Base-by-base conservation (phyloP, 345 rosid genomes). In the Moringa oleifera region DNA sequence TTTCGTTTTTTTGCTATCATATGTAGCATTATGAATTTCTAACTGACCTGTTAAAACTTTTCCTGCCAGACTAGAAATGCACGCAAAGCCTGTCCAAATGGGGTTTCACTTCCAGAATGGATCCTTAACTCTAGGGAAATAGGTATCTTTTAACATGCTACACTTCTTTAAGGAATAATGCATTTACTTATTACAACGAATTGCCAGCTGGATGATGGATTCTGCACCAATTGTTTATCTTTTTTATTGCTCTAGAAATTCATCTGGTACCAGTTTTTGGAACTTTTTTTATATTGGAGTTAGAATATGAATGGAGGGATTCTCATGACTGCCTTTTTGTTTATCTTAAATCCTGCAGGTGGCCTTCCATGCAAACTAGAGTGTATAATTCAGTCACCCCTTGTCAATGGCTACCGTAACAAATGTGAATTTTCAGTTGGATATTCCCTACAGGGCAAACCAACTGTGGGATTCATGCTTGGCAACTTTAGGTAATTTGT, bases 361-460 rank as follows among this genome's bases (percentile, higher is more conserved):
- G 96, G 96, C 65, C 95, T 94, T 81, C 74, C 99, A 49, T 94
- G 97, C 63, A 64, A 83, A 46, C 84, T 94, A 4, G 95, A 86
- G 71, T 96, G 95, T 51, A 80, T 94, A 75, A 75, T 94, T 65
- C 88, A 80, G 70, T 94, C 99, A 16, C 96, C 99, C 2, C 63
- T 88, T 63, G 76, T 71, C 37, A 76, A 85, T 78, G 99, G 99
- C 62, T 90, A 90, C 73, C 92, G 96, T 61, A 90, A 94, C 72
- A 94, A 86, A 80, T 88, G 96, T 73, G 89, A 90, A 75, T 94
- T 90, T 82, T 85, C 95, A 10, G 80, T 83, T 71, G 99, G 99
- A 75, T 81, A 80, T 74, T 94, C 99, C 53, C 68, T 77, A 23
- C 81, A 85, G 19, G 95, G 96, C 46, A 90, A 82, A 65, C 85